A percentile compares a stretch with the other conserved stretches of the same genome.
Conservation (phyloP, 306 rosid genomes). For the Quercus wislizeni region DNA sequence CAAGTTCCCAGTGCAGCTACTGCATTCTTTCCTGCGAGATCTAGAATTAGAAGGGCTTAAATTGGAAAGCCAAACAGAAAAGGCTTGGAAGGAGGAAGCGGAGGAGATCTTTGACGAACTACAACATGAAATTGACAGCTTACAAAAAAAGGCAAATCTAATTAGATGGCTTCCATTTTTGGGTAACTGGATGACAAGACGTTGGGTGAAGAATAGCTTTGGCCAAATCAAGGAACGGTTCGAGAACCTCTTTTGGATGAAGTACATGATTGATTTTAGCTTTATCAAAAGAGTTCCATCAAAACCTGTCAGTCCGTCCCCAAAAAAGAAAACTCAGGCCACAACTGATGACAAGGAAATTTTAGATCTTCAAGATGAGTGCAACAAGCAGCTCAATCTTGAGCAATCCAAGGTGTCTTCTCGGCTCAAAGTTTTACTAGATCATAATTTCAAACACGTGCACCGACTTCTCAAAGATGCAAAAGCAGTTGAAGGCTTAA, state of each 20-base stretch:
- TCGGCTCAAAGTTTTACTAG: not conserved
- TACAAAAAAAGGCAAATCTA: not conserved
- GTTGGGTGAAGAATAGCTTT: too few species aligned
- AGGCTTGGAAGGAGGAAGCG: conserved; percentile 23
- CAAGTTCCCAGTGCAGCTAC: conserved; percentile 9
- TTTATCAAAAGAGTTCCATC: conserved; percentile 16
- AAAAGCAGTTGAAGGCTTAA: not conserved
- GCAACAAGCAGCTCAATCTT: too few species aligned
- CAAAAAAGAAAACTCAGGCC: too few species aligned
- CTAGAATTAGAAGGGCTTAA: conserved; percentile 13
- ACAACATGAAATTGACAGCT: not conserved
- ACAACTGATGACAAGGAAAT: not conserved
- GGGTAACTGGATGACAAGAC: not conserved
- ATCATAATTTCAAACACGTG: not conserved
- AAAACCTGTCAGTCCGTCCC: not conserved
- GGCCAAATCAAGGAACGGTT: too few species aligned
- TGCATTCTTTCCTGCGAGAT: conserved; percentile 26
- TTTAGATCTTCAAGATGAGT: too few species aligned
- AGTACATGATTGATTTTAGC: not conserved
- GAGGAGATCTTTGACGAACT: conserved; percentile 9
- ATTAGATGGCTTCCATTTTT: not conserved
- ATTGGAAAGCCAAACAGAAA: conserved; percentile 28
- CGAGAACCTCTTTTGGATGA: not conserved
- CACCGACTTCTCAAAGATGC: not conserved
- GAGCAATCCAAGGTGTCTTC: too few species aligned